Evolutionary conservation across 164 flowering plant species (phyloP).

Genomic region (Berberis vulgaris): DNA sequence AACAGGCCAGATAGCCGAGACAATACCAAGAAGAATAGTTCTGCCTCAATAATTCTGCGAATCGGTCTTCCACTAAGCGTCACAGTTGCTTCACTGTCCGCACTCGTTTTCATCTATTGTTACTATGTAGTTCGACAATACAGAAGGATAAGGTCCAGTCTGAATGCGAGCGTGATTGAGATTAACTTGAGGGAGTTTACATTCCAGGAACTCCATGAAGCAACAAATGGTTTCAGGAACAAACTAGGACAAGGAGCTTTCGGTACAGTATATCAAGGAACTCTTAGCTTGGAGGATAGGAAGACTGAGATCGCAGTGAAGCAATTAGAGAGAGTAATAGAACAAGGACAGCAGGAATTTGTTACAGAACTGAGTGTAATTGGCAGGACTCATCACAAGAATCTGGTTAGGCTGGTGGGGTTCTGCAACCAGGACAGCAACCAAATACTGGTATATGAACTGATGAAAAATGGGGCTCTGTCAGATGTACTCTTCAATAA

Average conservation of each 20-base stretch:
- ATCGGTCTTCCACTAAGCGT: no score
- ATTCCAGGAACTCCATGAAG: conserved; percentile 12
- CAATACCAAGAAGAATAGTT: no score
- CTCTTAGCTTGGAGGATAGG: neutral
- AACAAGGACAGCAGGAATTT: conserved; percentile 13
- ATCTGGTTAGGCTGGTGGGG: conserved; percentile 17
- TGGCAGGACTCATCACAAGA: conserved; percentile 21
- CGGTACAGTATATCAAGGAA: conserved; percentile 19
- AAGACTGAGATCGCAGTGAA: conserved; percentile 12
- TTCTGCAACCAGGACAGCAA: conserved; percentile 10
- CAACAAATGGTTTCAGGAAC: conserved; percentile 17
- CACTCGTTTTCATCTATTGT: no score
- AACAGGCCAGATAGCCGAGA: no score
- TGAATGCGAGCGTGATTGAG: no score
- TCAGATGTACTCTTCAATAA: conserved; percentile 12
- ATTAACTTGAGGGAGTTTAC: conserved; percentile 2
- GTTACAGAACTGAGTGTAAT: conserved; percentile 13
- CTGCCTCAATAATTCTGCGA: no score
- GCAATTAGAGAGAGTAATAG: conserved; percentile 10
- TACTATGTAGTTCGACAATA: no score
- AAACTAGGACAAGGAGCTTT: conserved; percentile 16
- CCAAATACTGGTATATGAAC: conserved; percentile 22
- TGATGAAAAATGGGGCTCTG: conserved; percentile 22
- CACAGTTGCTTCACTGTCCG: no score
- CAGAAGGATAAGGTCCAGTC: no score